Conservation (phyloP, 2,329 filamentous ascomycete genomes). For the Orbilia brochopaga region DNA sequence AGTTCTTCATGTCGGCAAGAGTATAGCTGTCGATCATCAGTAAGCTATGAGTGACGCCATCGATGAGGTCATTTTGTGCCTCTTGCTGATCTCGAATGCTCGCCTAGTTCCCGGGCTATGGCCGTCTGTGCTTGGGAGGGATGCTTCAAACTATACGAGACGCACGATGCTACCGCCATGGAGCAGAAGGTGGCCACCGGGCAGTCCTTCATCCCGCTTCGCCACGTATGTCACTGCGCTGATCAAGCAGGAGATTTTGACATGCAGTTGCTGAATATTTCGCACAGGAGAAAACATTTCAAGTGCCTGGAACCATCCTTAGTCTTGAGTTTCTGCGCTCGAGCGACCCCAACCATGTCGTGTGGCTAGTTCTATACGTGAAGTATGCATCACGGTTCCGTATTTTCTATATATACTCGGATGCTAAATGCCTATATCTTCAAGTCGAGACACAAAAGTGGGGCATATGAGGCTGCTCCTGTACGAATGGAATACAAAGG, state of each 20-base stretch:
- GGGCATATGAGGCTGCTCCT: slow-evolving; percentile 64
- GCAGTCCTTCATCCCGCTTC: slow-evolving; percentile 55
- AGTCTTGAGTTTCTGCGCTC: slow-evolving; percentile 39
- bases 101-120: slow-evolving; percentile 55
- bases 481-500: slow-evolving; percentile 68
- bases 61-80: not conserved
- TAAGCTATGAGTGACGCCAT: slow-evolving; percentile 64
- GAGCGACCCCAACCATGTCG: slow-evolving; percentile 28
- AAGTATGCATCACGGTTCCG: slow-evolving; percentile 19
- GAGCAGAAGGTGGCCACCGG: slow-evolving; percentile 55
- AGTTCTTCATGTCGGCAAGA: slow-evolving; percentile 66
- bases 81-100: not conserved
- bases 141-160: slow-evolving; percentile 53
- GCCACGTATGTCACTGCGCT: slow-evolving; percentile 29
- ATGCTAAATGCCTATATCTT: slow-evolving; percentile 8
- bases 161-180: slow-evolving; percentile 28
- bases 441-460: slow-evolving; percentile 52
- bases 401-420: slow-evolving; percentile 2
- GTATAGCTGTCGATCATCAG: slow-evolving; percentile 79
- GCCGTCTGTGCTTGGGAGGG: slow-evolving; percentile 54
- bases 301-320: slow-evolving; percentile 39
- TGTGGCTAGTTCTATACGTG: slow-evolving; percentile 38
- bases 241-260: not conserved
- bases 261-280: slow-evolving; percentile 9
- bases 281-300: slow-evolving; percentile 44